Evolutionary conservation across 768 basidiomycete species (phyloP), one percentile per base, ranked within the genome.

Genomic region (Melanogaster broomeanus): DNA sequence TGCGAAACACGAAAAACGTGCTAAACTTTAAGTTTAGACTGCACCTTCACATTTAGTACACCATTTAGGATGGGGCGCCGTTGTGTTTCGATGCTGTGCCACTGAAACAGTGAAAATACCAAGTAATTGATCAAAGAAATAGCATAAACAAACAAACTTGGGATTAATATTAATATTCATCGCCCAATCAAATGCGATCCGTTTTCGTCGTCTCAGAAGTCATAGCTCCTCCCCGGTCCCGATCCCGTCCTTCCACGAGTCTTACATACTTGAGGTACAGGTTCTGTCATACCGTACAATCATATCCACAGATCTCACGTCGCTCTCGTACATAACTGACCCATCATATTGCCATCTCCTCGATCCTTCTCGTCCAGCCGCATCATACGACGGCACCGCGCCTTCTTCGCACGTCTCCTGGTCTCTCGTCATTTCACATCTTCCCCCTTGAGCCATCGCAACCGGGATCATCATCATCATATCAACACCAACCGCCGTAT

Each of bases 381-480:
- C 46, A 48, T 52, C 51, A 48, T 7, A 12, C 40, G 33, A 45
- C 49, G 43, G 49, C 45, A 40, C 19, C 45, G 43, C 39, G 34
- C 21, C 4, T 6, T 37, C 35, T 37, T 19, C 18, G 35, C 35
- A 18, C 18, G 35, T 30, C n/a, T 37, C 35, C n/a, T n/a, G n/a
- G 35, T 37, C 28, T 48, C 30, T 49, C 48, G 48, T 49, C 40
- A 33, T 21, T 46, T 11, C 33, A 18, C 28, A 25, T n/a, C 21
- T 45, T 47, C 43, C 49, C 37, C 43, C 37, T 31, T 25, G 22
- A 44, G 42, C 38, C 53, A 49, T 58, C 56, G 53, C 56, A 60
- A 65, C 66, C 60, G 56, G 54, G 42, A 50, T 59, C 52, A 44
- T 42, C 61, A 45, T 51, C 24, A 27, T 18, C 31, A n/a, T n/a